Percentiles rank a stretch among this genome's conserved stretches.
Evolutionary conservation across 1,139 yeast species (phyloP).

Genomic region (Geotrichum klebahnii): DNA sequence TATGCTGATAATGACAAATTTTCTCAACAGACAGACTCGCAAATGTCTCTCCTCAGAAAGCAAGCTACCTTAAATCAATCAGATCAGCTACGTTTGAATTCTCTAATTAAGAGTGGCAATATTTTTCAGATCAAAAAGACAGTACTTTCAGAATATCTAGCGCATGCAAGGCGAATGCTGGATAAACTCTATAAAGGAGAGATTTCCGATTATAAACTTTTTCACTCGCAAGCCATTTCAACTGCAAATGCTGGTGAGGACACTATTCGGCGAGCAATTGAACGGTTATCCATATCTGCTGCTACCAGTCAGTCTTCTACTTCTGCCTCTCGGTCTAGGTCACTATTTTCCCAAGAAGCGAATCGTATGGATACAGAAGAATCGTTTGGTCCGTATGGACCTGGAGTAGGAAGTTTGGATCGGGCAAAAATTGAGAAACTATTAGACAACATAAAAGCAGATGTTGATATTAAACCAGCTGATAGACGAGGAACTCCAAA

Average conservation of each 20-base stretch:
- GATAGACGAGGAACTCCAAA: slow-evolving; percentile 66
- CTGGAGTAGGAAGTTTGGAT: slow-evolving; percentile 15
- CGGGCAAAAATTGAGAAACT: slow-evolving; percentile 49
- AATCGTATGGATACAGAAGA: slow-evolving; percentile 1
- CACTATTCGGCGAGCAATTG: not conserved
- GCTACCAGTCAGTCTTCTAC: not conserved
- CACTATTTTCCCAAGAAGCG: slow-evolving; percentile 1
- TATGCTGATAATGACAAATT: not conserved
- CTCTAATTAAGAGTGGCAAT: slow-evolving; percentile 4
- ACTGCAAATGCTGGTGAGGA: slow-evolving; percentile 3
- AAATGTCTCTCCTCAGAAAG: not conserved
- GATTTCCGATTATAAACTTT: not conserved
- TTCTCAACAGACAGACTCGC: not conserved
- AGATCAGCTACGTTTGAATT: slow-evolving; percentile 4
- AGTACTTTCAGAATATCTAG: not conserved
- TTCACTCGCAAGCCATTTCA: not conserved
- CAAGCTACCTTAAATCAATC: not conserved
- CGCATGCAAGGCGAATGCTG: not conserved
- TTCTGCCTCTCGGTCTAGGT: not conserved
- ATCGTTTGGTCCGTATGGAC: slow-evolving; percentile 3
- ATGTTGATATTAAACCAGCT: slow-evolving; percentile 43
- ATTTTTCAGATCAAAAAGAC: slow-evolving; percentile 9
- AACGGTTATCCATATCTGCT: slow-evolving; percentile 3
- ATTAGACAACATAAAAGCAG: slow-evolving; percentile 62
- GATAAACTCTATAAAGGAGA: slow-evolving; percentile 1